Percentiles rank a stretch among this genome's conserved stretches.
These are phyloP conservation scores for Naematelia encephala DNA, from an alignment of 768 basidiomycete genomes.

Conservation along the genomic window DNA sequence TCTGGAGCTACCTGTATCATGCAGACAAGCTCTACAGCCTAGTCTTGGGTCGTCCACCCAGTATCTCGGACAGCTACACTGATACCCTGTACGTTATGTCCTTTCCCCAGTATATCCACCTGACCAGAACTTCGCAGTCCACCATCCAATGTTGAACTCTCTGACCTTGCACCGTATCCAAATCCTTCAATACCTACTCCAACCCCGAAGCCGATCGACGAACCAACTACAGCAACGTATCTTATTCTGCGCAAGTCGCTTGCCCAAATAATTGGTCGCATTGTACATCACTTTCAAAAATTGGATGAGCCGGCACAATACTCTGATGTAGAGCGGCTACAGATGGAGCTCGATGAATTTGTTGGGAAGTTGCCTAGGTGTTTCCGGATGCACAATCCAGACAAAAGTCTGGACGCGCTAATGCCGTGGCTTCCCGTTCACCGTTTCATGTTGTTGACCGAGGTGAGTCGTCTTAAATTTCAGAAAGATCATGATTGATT, in stretches of 20 bases:
- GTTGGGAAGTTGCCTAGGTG: conserved; percentile 68
- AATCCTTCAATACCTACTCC: conserved; percentile 12
- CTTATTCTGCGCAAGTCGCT: conserved; percentile 80
- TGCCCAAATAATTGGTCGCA: conserved; percentile 76
- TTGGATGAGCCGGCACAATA: conserved; percentile 77
- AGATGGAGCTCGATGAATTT: conserved; percentile 79
- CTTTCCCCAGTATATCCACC: not conserved
- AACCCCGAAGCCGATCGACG: conserved; percentile 52
- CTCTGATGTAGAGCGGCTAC: conserved; percentile 73
- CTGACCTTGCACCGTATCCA: conserved; percentile 34
- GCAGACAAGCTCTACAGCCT: conserved; percentile 89
- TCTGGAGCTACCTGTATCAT: conserved; percentile 83
- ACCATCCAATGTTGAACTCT: conserved; percentile 57
- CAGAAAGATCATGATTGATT: not conserved
- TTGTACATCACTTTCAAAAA: conserved; percentile 93
- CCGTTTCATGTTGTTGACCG: conserved; percentile 46
- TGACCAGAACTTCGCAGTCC: conserved; percentile 48
- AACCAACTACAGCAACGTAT: conserved; percentile 80
- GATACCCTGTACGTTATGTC: conserved; percentile 55
- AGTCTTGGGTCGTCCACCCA: conserved; percentile 75
- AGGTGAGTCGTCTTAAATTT: conserved; percentile 16
- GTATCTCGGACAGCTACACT: conserved; percentile 86
- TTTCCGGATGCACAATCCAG: conserved; percentile 46
- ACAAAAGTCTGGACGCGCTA: conserved; percentile 38
- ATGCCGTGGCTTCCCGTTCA: conserved; percentile 41